Percentiles rank a stretch among this genome's conserved stretches.
phyloP scores from a whole-genome alignment of 2,329 filamentous ascomycete genomes.

The Cladosporium sp. region DNA sequence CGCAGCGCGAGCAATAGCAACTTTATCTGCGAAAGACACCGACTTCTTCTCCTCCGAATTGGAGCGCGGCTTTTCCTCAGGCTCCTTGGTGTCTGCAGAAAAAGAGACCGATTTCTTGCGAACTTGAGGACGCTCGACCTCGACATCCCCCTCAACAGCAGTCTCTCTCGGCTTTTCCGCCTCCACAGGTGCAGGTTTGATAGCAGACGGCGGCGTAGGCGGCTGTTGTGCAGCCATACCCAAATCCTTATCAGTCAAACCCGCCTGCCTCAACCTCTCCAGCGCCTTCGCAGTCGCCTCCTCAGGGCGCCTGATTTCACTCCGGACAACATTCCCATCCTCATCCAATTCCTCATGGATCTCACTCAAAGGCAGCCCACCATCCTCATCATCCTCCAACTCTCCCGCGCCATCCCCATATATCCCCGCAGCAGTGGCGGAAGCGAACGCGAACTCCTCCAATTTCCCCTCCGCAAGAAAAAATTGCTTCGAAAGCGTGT shows the following conservation, averaged over 20 bases:
- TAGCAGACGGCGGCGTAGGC: background rate
- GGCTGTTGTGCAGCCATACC: background rate
- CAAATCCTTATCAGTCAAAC: conserved; percentile 43
- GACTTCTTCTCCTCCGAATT: conserved; percentile 31
- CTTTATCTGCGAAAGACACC: conserved; percentile 33
- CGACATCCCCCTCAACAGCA: background rate
- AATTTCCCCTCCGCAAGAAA: conserved; percentile 66
- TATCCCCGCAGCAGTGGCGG: conserved; percentile 30
- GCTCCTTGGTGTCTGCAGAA: conserved; percentile 54
- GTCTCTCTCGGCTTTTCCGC: background rate
- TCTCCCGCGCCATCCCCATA: conserved; percentile 35
- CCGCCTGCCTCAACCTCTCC: conserved; percentile 73
- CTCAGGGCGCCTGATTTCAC: conserved; percentile 52
- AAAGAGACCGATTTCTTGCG: conserved; percentile 60
- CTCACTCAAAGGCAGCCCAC: conserved; percentile 75
- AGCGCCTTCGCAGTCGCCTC: conserved; percentile 64
- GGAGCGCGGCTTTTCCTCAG: conserved; percentile 30
- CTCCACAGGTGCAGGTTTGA: conserved; percentile 3
- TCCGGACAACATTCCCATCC: conserved; percentile 73
- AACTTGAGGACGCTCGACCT: conserved; percentile 20
- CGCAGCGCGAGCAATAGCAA: conserved; percentile 32
- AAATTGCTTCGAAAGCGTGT: conserved; percentile 69
- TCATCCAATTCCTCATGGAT: conserved; percentile 93
- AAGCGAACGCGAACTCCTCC: conserved; percentile 49
- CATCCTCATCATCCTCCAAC: conserved; percentile 48